Conservation (phyloP, 2,329 filamentous ascomycete species). For the Cladorrhinum sp. region DNA sequence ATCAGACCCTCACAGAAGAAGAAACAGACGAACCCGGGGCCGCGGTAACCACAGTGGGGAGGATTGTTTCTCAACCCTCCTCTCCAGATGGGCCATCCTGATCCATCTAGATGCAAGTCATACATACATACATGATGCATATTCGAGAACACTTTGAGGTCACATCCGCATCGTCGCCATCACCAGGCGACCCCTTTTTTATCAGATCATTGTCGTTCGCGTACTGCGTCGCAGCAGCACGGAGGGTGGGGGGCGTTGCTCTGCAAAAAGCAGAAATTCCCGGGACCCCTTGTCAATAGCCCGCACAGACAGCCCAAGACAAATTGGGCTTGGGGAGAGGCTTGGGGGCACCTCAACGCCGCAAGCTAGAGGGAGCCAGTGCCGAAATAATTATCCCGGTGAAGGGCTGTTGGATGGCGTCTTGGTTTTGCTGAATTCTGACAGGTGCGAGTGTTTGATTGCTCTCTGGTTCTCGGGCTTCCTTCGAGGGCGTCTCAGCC, state of each 20-base stretch:
- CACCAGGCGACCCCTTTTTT: conserved; percentile 7
- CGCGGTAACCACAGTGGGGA: not conserved
- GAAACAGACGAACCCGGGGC: conserved; percentile 1
- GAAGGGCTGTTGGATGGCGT: not conserved
- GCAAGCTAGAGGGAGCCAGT: not conserved
- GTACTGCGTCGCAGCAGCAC: not conserved
- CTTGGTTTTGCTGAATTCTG: conserved; percentile 3
- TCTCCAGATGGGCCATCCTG: not conserved
- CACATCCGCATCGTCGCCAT: not conserved
- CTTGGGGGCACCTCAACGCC: too few relatives aligned
- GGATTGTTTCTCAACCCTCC: too few relatives aligned
- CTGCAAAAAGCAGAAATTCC: not conserved
- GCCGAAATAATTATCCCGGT: conserved; percentile 1
- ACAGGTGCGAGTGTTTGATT: conserved; percentile 15
- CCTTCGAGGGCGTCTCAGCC: conserved; percentile 15
- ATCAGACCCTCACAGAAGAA: not conserved
- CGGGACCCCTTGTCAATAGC: conserved; percentile 3
- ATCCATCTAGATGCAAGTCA: conserved; percentile 10
- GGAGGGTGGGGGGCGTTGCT: not conserved
- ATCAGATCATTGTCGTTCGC: not conserved
- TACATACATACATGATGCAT: not conserved
- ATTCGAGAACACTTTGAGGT: not conserved
- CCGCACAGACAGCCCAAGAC: conserved; percentile 2
- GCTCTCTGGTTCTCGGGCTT: conserved; percentile 10
- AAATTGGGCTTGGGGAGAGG: not conserved